Base-by-base conservation (phyloP, 192 early-diverging fungal genomes). In the Geosiphon pyriformis region DNA sequence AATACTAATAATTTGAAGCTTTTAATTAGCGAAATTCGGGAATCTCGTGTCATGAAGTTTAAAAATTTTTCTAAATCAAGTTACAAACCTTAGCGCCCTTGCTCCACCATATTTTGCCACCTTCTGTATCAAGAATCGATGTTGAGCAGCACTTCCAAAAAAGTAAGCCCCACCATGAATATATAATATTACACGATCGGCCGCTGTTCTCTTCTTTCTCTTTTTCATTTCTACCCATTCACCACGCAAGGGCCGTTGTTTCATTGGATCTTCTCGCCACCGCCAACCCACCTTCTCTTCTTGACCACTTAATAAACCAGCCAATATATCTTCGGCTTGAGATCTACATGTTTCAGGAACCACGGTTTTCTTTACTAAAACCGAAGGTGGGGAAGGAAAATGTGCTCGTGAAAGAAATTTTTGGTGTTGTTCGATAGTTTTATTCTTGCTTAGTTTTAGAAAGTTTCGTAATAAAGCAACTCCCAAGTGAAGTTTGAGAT, bases 151-250 rank as follows among this genome's bases (percentile, higher is more conserved):
- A 1, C 71, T 71, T 47, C 84, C 79, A 1, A 74, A n/a, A 31
- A 82, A 79, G 66, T 85, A 90, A 2, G 82, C 88, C 3, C 90
- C 90, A 26, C 92, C 92, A 65, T 93, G 92, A 35, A 88, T 58
- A 52, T 88, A 90, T 42, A 92, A 70, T 4, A 91, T 69, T 4
- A 86, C 80, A 22, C 78, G 70, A 35, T 87, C 83, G 52, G 72
- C 67, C 11, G 31, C 47, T 25, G 59, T 60, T 26, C 56, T 61
- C 0, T 69, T 63, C 20, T 76, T 68, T 68, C 76, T 65, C 51
- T 53, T 64, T 18, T 72, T 72, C 7, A 61, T 48, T 52, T 79
- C 78, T 25, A 70, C 68, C 76, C 78, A 80, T 42, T 80, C 81
- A 0, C 72, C 81, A 29, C 68, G 69, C 17, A 83, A 54, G 1